A percentile compares a stretch with the other conserved stretches of the same genome.
Conservation (phyloP, 768 basidiomycete genomes). For the Nidularia pulvinata region DNA sequence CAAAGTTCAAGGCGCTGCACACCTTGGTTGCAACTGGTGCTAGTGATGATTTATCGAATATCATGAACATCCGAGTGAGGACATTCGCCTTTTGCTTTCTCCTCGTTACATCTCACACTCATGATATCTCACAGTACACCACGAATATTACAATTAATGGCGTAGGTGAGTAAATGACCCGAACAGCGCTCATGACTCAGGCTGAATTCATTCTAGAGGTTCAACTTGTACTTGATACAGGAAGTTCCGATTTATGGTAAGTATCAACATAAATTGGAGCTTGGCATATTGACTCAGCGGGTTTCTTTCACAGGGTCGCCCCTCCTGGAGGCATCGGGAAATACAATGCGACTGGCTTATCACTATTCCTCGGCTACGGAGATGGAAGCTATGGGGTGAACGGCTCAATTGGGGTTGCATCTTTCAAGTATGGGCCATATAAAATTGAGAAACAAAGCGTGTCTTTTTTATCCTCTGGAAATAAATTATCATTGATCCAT, state of each 20-base stretch:
- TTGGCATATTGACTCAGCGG: not conserved
- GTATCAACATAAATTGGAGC: not conserved
- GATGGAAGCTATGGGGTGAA: conserved; percentile 29
- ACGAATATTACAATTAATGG: conserved; percentile 28
- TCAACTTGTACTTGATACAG: conserved; percentile 31
- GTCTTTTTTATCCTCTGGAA: too few relatives aligned
- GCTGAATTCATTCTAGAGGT: conserved; percentile 12
- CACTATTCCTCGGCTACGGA: conserved; percentile 24
- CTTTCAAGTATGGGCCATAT: conserved; percentile 26
- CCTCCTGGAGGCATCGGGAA: conserved; percentile 26
- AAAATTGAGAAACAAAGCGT: conserved; percentile 17
- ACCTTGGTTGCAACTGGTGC: too few relatives aligned
- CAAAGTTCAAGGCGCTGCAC: too few relatives aligned
- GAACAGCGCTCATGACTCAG: not conserved
- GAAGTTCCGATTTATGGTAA: conserved; percentile 35
- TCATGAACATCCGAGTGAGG: conserved; percentile 8
- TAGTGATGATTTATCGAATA: conserved; percentile 3
- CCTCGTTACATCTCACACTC: not conserved
- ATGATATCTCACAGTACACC: conserved; percentile 16
- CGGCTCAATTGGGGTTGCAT: conserved; percentile 28
- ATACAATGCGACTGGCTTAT: conserved; percentile 27
- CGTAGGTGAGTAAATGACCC: conserved; percentile 6
- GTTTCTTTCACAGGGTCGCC: conserved; percentile 22
- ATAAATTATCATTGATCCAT: too few relatives aligned
- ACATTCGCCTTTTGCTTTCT: not conserved